Base-by-base conservation (phyloP, 1,284 basidiomycete species). In the Filobasidium uniguttulatum region DNA sequence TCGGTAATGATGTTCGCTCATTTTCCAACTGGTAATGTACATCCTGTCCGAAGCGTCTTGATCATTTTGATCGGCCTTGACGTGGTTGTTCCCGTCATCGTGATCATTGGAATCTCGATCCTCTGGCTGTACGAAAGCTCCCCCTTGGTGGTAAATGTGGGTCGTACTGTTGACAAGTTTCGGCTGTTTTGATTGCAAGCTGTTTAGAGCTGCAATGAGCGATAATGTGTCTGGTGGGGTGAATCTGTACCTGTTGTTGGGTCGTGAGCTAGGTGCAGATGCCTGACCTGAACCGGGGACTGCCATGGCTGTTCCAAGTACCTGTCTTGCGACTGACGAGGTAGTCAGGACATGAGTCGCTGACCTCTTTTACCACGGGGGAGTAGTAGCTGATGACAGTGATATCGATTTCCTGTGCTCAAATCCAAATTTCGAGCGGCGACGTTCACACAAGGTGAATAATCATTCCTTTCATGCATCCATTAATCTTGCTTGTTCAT, bases 1-100 rank as follows among this genome's bases (percentile, higher is more conserved):
- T 54, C 86, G 85, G 69, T 94, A 96, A 65, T 87, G 85, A 74
- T 81, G 85, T 65, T 94, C 90, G 61, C 85, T 83, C 87, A 94
- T 89, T 72, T 87, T 91, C 90, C 89, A 96, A 69, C 83, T 88
- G 10, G 77, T 75, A 26, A 94, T 70, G 1, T 56, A 55, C 14
- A 64, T 53, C 17, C 44, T 41, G 2, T 43, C 26, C 14, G 38
- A 34, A 12, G 14, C 4, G 17, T 25, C 41, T 38, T 17, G 36
- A 20, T 38, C 19, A 12, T 38, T 20, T 38, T 3, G 4, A 5
- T 17, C 36, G 5, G 3, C 36, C 36, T 17, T 9, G 4, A 3
- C 36, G 12, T 22, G 19, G 12, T 22, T 34, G 33, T 19, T 10
- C 33, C 31, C 31, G n/a, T 33, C 31, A n/a, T 10, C 10, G 31